A percentile compares a stretch with the other conserved stretches of the same genome.
phyloP scores from a whole-genome alignment of 2,329 filamentous ascomycete species.

The Ophiostoma populinum region DNA sequence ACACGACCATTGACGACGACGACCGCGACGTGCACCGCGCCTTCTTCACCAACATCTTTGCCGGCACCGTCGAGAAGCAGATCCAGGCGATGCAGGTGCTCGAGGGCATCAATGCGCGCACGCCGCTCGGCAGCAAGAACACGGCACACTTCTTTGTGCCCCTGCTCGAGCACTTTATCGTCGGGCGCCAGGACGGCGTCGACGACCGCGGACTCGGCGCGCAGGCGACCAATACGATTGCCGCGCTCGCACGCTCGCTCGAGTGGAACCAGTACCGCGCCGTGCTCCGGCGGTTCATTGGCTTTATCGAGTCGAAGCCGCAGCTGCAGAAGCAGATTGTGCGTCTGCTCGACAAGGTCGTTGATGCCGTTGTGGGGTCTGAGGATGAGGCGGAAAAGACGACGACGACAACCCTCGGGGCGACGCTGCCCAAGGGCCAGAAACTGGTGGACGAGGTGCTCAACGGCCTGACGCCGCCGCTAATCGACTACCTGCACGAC shows the following conservation, averaged over 20 bases:
- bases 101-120: conserved; percentile 44
- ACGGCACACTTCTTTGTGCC: conserved; percentile 79
- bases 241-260: conserved; percentile 53
- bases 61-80: conserved; percentile 75
- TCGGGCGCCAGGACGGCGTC: conserved; percentile 52
- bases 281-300: conserved; percentile 66
- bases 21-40: conserved; percentile 37
- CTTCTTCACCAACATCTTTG: conserved; percentile 86
- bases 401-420: conserved; percentile 30
- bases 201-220: conserved; percentile 79
- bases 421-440: conserved; percentile 46
- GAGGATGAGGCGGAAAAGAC: conserved; percentile 17
- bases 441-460: conserved; percentile 58
- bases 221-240: conserved; percentile 69
- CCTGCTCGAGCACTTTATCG: conserved; percentile 84
- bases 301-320: conserved; percentile 63
- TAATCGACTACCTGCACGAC: conserved; percentile 75
- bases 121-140: conserved; percentile 54
- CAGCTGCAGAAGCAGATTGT: conserved; percentile 77
- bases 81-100: conserved; percentile 68
- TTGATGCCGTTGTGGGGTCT: conserved; percentile 54
- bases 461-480: conserved; percentile 57
- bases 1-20: conserved; percentile 3
- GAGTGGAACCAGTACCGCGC: conserved; percentile 86
- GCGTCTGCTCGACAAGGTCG: conserved; percentile 61